A percentile compares a stretch with the other conserved stretches of the same genome.
phyloP scores from a whole-genome alignment of 2,329 filamentous ascomycete species.

The Xylariaceae sp. region DNA sequence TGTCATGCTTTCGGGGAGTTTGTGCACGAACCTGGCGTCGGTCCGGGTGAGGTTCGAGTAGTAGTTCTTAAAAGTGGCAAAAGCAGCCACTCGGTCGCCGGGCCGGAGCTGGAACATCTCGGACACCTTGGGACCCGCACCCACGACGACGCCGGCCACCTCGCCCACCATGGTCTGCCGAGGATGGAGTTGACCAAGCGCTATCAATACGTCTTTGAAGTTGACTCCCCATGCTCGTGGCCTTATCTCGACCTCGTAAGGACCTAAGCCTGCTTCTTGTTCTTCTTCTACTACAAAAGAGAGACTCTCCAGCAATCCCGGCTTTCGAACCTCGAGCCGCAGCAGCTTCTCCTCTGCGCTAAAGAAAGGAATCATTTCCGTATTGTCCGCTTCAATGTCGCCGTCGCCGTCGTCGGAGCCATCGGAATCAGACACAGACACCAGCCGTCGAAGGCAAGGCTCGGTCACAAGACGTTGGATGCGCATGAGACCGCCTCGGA shows the following conservation, averaged over 20 bases:
- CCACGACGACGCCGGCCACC: neutral
- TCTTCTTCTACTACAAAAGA: neutral
- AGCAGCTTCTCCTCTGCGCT: neutral
- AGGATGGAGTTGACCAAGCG: constrained; percentile 1
- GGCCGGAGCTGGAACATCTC: neutral
- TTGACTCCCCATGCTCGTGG: constrained; percentile 5
- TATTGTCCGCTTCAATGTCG: neutral
- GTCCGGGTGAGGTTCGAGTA: neutral
- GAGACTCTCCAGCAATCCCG: constrained; percentile 1
- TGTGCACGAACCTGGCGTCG: neutral
- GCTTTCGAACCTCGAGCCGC: neutral
- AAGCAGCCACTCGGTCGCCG: constrained; percentile 19
- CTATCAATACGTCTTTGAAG: constrained; percentile 10
- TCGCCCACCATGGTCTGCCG: neutral
- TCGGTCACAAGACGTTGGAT: neutral
- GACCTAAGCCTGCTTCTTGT: neutral
- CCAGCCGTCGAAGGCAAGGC: neutral
- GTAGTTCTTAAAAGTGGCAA: neutral
- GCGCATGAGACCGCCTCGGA: neutral
- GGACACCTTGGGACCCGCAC: neutral
- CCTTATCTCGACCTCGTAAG: constrained; percentile 7
- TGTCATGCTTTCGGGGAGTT: constrained; percentile 3
- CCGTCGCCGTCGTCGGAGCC: neutral
- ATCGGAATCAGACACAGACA: neutral
- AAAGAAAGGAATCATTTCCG: neutral